Evolutionary conservation across 805 yeast species (phyloP), one percentile per base, ranked within the genome.

Genomic region (Yarrowia osloensis): DNA sequence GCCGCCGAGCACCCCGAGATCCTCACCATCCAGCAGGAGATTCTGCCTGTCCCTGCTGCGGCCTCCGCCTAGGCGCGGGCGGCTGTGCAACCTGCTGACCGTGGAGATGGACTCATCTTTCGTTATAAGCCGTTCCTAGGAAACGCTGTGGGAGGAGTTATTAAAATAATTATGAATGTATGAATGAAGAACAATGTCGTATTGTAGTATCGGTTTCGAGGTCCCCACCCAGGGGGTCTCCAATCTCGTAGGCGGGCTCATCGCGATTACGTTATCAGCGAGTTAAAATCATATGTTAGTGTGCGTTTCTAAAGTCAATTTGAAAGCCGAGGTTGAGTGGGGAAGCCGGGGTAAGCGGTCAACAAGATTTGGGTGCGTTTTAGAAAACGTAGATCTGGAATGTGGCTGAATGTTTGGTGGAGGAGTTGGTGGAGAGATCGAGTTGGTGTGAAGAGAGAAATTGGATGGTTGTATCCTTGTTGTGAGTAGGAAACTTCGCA

Each of bases 71-170:
- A 62, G 15, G n/a, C 31, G 31, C 15, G 5, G 24, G 17, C 22
- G 37, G 24, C 19, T 7, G 5, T 9, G 9, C 35, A 6, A 7
- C 3, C 35, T 33, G 9, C 15, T 3, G 35, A 13, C 31, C 8
- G 31, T 8, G 8, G 31, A 40, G 28, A 19, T 15, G 39, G 15
- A 17, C 55, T 42, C 55, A 31, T 24, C 67, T 63, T 52, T 37
- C 67, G 61, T 39, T 29, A 63, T 33, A 52, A 63, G 67, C 47
- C 59, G 62, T 54, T 54, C 61, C 44, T 35, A 35, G 61, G 61
- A 54, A 54, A 54, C 61, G 61, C 61, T 28, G 44, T 35, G 44
- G 44, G 61, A 54, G 61, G 44, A 54, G 59, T 33, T 12, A 12
- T 22, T 17, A 28, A 33, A 52, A 52, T 33, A 33, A 19, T 33